These are phyloP conservation scores for Fusarium buharicum DNA, from an alignment of 2,329 filamentous ascomycete species.

Conservation along the genomic window DNA sequence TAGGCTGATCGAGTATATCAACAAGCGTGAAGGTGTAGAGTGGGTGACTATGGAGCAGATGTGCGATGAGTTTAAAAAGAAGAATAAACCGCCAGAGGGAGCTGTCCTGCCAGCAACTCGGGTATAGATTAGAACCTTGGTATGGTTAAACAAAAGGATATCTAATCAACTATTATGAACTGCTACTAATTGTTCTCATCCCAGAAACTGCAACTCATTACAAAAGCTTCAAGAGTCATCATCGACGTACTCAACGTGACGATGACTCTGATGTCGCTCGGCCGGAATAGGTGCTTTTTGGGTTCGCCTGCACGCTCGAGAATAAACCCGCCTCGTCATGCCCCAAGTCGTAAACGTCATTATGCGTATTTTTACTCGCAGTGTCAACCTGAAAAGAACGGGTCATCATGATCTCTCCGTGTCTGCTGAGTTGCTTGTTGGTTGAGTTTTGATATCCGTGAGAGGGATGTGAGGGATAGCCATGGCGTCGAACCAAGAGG, in stretches of 20 bases:
- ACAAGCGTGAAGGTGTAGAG: slow-evolving; percentile 68
- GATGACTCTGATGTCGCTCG: slow-evolving; percentile 22
- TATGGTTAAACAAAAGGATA: too few relatives aligned
- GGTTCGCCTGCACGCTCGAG: slow-evolving; percentile 24
- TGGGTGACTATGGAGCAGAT: slow-evolving; percentile 78
- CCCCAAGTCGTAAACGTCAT: slow-evolving; percentile 24
- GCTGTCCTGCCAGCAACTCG: slow-evolving; percentile 65
- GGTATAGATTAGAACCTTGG: neutral
- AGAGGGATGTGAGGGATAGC: slow-evolving; percentile 35
- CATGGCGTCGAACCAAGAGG: slow-evolving; percentile 29
- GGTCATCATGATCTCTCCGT: slow-evolving; percentile 47
- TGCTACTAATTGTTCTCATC: too few relatives aligned
- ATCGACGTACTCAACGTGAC: neutral
- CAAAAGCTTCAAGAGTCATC: too few relatives aligned
- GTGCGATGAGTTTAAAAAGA: slow-evolving; percentile 76
- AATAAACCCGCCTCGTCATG: slow-evolving; percentile 42
- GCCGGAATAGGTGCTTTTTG: slow-evolving; percentile 21
- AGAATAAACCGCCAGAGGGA: slow-evolving; percentile 65
- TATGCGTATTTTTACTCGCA: slow-evolving; percentile 22
- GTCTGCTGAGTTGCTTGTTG: slow-evolving; percentile 9
- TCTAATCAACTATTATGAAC: too few relatives aligned
- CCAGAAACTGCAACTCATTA: too few relatives aligned
- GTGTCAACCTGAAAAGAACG: slow-evolving; percentile 45
- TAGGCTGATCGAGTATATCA: slow-evolving; percentile 72
- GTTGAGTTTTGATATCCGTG: slow-evolving; percentile 34